Evolutionary conservation across 345 rosid species (phyloP), one percentile per base, ranked within the genome.

Genomic region (Schrenkiella parvula): DNA sequence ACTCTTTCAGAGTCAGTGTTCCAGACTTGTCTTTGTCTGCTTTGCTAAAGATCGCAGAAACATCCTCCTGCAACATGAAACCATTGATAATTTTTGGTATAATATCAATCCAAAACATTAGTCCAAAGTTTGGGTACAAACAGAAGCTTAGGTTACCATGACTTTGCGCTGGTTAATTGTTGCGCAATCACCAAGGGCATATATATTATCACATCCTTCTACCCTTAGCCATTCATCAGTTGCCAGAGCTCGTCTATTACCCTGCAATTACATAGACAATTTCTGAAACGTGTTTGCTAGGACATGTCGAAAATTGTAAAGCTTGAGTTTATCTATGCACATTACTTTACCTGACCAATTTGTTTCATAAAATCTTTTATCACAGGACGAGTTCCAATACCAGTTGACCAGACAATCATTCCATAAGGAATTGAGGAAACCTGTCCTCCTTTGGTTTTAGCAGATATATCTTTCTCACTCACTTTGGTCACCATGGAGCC

Each of bases 161-260:
- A 95, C 99, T 91, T 81, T 85, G 4, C 98, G 93, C 80, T 92
- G 98, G 78, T 92, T 91, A 46, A 95, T 79, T 70, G 99, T 91
- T 57, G 99, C 99, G n/a, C 97, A 95, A 71, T 95, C 97, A 72
- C 99, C 99, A 31, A 95, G 97, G 47, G 99, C 95, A 68, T 95
- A 95, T 56, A 91, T 57, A 42, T 51, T 80, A 66, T 84, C 83
- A 35, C 78, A 69, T 50, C 93, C 90, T 75, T 95, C 99, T 22
- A 95, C 90, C 7, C 97, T 86, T 23, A 95, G 84, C 99, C 99
- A 95, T 64, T 95, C 99, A 75, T 95, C 99, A 38, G 99, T 95
- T 22, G 97, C 97, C 54, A 95, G 75, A 76, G 88, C 97, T 0
- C 99, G 96, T 77, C 99, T 89, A 52, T 80, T 91, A 13, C 64